phyloP scores from a whole-genome alignment of 2,329 filamentous ascomycete species.

The Hypocrella siamensis region DNA sequence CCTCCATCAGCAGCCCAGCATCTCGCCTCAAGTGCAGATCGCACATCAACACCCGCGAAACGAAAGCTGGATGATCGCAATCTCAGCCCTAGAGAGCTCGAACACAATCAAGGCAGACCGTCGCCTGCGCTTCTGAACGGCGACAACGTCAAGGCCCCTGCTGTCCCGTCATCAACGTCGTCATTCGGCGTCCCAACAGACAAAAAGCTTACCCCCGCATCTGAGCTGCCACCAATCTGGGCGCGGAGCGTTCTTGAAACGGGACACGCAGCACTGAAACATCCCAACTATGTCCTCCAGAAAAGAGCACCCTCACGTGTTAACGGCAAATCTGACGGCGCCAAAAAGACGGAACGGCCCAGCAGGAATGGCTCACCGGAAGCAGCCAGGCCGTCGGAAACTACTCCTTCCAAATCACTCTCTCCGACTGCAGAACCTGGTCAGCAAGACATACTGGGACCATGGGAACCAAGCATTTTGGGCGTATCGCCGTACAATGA shows the following conservation, averaged over 20 bases:
- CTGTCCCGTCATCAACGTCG: conserved; percentile 13
- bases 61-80: conserved; percentile 23
- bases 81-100: conserved; percentile 33
- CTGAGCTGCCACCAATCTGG: conserved; percentile 31
- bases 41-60: conserved; percentile 21
- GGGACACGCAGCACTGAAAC: conserved; percentile 20
- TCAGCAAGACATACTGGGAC: conserved; percentile 26
- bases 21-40: conserved; percentile 14
- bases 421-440: conserved; percentile 12
- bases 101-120: conserved; percentile 30
- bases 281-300: conserved; percentile 30
- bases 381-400: conserved; percentile 16
- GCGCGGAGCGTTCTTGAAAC: conserved; percentile 24
- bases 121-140: conserved; percentile 35
- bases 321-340: conserved; percentile 22
- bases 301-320: conserved; percentile 17
- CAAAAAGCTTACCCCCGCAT: conserved; percentile 23
- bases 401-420: conserved; percentile 5
- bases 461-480: conserved; percentile 54
- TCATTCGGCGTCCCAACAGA: conserved; percentile 16
- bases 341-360: conserved; percentile 12
- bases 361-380: conserved; percentile 34
- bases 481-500: conserved; percentile 59
- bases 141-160: conserved; percentile 6
- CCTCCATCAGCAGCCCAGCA: conserved; percentile 8